These are phyloP conservation scores for Penicillium sclerotigenum DNA, from an alignment of 2,329 filamentous ascomycete genomes.

Conservation along the genomic window DNA sequence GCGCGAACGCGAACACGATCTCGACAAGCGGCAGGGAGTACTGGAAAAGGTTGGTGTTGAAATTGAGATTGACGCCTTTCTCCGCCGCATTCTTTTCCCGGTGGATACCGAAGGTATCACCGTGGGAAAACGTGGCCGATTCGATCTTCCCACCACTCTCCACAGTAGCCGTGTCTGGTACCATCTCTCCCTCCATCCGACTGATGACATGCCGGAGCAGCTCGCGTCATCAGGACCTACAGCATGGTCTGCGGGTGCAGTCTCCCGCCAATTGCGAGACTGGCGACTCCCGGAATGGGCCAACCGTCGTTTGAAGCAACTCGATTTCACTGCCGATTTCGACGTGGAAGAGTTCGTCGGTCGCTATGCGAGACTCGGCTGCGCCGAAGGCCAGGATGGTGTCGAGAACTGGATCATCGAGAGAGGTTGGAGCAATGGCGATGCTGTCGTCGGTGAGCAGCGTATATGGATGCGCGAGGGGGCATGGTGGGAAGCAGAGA, in stretches of 20 bases:
- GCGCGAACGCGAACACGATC: conserved; percentile 70
- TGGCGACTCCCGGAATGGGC: conserved; percentile 97
- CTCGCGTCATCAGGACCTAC: conserved; percentile 66
- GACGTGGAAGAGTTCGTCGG: conserved; percentile 87
- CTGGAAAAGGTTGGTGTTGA: conserved; percentile 85
- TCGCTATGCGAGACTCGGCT: conserved; percentile 79
- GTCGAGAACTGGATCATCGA: conserved; percentile 93
- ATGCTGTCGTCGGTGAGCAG: conserved; percentile 85
- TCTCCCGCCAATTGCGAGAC: conserved; percentile 86
- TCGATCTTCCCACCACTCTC: conserved; percentile 72
- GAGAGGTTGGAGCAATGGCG: conserved; percentile 96
- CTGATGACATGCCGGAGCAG: conserved; percentile 74
- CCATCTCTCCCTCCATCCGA: conserved; percentile 86
- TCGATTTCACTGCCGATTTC: conserved; percentile 96
- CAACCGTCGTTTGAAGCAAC: conserved; percentile 81
- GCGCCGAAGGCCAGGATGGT: conserved; percentile 83
- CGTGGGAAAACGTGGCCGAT: conserved; percentile 71
- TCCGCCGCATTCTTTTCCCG: conserved; percentile 79
- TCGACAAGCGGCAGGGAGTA: conserved; percentile 77
- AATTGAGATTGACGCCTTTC: conserved; percentile 75
- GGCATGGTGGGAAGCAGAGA: conserved; percentile 97
- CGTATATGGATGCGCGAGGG: conserved; percentile 92
- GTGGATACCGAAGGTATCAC: conserved; percentile 73
- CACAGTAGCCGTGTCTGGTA: conserved; percentile 91
- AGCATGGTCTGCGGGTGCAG: conserved; percentile 86